Conservation (phyloP, 1,284 basidiomycete genomes). For the Tilletiopsis washingtonensis region DNA sequence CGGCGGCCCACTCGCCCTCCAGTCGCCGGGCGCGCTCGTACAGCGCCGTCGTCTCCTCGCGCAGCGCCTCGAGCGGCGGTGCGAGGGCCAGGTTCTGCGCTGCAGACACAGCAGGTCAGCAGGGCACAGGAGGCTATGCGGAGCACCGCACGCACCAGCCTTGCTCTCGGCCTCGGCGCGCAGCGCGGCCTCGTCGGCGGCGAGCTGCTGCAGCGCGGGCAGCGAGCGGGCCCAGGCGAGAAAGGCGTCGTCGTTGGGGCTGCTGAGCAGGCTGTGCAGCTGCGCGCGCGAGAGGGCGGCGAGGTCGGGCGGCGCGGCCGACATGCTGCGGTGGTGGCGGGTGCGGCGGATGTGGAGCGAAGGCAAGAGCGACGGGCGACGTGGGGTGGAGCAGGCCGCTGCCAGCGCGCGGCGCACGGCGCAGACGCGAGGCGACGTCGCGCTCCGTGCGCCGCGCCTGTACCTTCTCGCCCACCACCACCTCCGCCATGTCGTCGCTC, state of each 20-base stretch:
- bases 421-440: slow-evolving; percentile 6
- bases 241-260: background rate
- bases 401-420: no score
- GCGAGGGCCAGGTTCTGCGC: slow-evolving; percentile 24
- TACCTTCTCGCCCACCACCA: slow-evolving; percentile 1
- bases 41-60: slow-evolving; percentile 26
- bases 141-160: background rate
- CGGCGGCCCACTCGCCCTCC: slow-evolving; percentile 22
- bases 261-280: slow-evolving; percentile 18
- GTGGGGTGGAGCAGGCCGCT: no score
- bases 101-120: background rate
- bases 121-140: background rate
- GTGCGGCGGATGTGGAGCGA: no score
- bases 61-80: slow-evolving; percentile 25
- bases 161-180: slow-evolving; percentile 17
- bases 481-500: slow-evolving; percentile 50
- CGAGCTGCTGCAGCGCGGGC: slow-evolving; percentile 28
- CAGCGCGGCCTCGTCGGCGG: slow-evolving; percentile 20
- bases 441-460: background rate
- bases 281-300: slow-evolving; percentile 23
- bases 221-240: slow-evolving; percentile 2
- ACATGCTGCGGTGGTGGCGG: background rate
- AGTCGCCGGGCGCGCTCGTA: slow-evolving; percentile 24
- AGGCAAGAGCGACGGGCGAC: no score
- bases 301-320: slow-evolving; percentile 12